Evolutionary conservation across 1,139 yeast genomes (phyloP), one percentile per base, ranked within the genome.

Genomic region (Pneumocystis wakefieldiae): DNA sequence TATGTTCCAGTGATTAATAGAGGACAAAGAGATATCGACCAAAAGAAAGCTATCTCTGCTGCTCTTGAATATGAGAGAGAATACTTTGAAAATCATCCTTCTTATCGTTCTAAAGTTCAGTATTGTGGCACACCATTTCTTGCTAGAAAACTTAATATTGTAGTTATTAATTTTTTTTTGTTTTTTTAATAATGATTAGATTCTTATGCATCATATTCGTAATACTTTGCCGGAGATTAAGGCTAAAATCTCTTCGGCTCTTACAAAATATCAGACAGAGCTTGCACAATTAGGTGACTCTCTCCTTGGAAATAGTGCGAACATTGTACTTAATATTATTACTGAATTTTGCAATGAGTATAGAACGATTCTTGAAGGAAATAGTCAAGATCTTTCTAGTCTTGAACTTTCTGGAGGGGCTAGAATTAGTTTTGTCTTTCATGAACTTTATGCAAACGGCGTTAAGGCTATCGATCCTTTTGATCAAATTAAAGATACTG

Each of bases 1-100:
- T 92, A 92, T 72, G 96, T 92, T 62, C 98, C 98, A 5, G 98
- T 92, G 64, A 91, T 92, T 71, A 92, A 92, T 76, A 84, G 98
- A 76, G 97, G 98, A 71, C 98, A 92, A 77, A 89, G 86, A 74
- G 98, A 92, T 76, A 94, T 92, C 71, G 95, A 90, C 74, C 74
- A 76, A 65, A 85, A 84, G 71, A 92, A 91, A 75, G 86, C 96
- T 17, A 92, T 92, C 71, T 83, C 92, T 74, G 86, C 86, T 58
- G 98, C 98, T 4, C 80, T 92, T 70, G 80, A 80, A 61, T 92
- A 87, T 73, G 98, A 92, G 76, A 81, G 81, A 67, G 75, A 77
- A 42, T 92, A 82, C 71, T 92, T 92, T 72, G 92, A 91, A 77
- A 85, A 86, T 69, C 94, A 97, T 48, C 81, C 94, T 69, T 95